Evolutionary conservation across 2,329 filamentous ascomycete genomes (phyloP), one percentile per base, ranked within the genome.

Genomic region (Zasmidium cellare): DNA sequence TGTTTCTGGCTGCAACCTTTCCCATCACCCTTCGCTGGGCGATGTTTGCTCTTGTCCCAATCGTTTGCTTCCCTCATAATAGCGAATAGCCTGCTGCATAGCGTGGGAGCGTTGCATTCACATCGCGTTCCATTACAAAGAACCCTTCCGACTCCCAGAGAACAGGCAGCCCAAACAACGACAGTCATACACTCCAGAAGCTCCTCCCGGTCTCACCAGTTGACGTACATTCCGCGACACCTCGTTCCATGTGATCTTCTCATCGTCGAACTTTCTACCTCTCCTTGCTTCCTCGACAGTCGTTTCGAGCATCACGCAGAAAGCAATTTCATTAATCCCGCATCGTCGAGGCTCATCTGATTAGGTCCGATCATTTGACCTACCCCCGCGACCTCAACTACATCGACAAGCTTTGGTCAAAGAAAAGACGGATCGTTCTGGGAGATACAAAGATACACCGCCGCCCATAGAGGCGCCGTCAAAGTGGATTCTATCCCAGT

Each of bases 401-500:
- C 35, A n/a, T 41, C 35, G 7, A 41, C 35, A 41, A 3, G 16
- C 12, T n/a, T 41, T 41, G 35, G 16, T 41, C 35, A 41, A 41
- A 41, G 35, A n/a, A 41, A 41, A 41, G 35, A 41, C 11, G 35
- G 7, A 41, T 41, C 35, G n/a, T 41, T 38, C 24, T 45, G 31
- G 20, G 18, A 45, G 19, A 11, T n/a, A 45, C n/a, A 44, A 46
- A 53, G 28, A 50, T 49, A 58, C 31, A 51, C 9, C n/a, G 25
- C 47, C 55, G 55, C 60, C 56, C 51, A 47, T 46, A 44, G 60
- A 55, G 60, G 60, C 57, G 51, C 53, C 58, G 57, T 18, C 64
- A 65, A 60, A 57, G 57, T 73, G 71, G 70, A 73, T 69, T 71
- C 71, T 2, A 61, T 73, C 52, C 71, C 71, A 12, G 56, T 62